phyloP scores from a whole-genome alignment of 2,329 filamentous ascomycete genomes.

The Xylaria polymorpha region DNA sequence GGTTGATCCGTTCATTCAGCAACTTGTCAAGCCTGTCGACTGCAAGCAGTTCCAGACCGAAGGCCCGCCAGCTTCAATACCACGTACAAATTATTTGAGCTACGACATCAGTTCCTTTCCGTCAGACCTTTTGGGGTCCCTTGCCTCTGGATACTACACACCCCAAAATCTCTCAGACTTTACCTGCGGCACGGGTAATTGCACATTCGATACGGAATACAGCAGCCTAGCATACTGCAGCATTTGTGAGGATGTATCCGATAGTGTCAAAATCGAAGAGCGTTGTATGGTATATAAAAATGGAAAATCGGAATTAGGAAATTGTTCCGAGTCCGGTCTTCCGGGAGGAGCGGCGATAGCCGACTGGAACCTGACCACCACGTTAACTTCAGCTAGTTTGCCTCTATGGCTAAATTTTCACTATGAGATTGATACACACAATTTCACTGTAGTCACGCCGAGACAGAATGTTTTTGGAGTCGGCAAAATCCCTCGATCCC shows the following conservation, averaged over 20 bases:
- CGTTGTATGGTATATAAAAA: slow-evolving; percentile 13
- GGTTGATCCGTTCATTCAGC: slow-evolving; percentile 27
- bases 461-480: slow-evolving; percentile 15
- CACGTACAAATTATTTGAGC: slow-evolving; percentile 24
- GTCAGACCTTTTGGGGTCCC: slow-evolving; percentile 11
- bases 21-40: slow-evolving; percentile 12
- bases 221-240: slow-evolving; percentile 27
- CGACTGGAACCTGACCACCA: slow-evolving; percentile 20
- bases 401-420: slow-evolving; percentile 18
- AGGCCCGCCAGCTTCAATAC: slow-evolving; percentile 4
- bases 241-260: slow-evolving; percentile 24
- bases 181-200: slow-evolving; percentile 22
- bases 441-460: background rate
- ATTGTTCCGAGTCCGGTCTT: slow-evolving; percentile 5
- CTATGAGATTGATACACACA: background rate
- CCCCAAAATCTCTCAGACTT: slow-evolving; percentile 24
- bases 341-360: background rate
- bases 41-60: slow-evolving; percentile 15
- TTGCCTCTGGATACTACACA: slow-evolving; percentile 20
- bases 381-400: background rate
- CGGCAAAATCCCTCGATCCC: slow-evolving; percentile 1
- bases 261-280: slow-evolving; percentile 12
- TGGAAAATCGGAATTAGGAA: slow-evolving; percentile 7
- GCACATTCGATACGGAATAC: slow-evolving; percentile 22
- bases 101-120: slow-evolving; percentile 20